Evolutionary conservation across 192 early-diverging fungal genomes (phyloP).

Genomic region (Coemansia sp.): DNA sequence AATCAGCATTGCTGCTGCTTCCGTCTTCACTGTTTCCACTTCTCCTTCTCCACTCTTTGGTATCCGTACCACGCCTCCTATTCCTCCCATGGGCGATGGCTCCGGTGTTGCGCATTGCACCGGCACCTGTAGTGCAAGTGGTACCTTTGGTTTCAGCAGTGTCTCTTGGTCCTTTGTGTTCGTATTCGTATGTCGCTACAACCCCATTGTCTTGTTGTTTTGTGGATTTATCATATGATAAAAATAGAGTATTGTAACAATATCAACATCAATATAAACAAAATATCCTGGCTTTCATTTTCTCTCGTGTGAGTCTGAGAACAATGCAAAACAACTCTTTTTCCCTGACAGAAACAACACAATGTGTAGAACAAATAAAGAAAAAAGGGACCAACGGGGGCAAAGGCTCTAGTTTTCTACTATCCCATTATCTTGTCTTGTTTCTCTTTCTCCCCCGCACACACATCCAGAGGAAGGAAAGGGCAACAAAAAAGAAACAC

Average conservation of each 20-base stretch:
- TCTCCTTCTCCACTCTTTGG: not conserved
- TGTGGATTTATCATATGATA: no score
- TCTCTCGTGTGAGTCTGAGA: not conserved
- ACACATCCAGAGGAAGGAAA: not conserved
- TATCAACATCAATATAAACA: no score
- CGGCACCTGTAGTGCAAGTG: not conserved
- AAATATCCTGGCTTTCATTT: no score
- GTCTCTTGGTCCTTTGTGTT: not conserved
- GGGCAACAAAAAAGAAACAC: not conserved
- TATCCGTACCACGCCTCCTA: not conserved
- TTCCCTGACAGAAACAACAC: no score
- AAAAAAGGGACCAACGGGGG: no score
- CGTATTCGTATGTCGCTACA: no score
- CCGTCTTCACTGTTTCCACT: not conserved
- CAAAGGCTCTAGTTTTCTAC: no score
- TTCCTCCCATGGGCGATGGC: conserved; percentile 11
- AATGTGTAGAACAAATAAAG: no score
- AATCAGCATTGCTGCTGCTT: conserved; percentile 10
- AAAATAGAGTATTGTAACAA: no score
- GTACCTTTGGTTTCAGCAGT: not conserved
- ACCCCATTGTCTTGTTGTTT: no score
- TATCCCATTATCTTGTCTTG: not conserved
- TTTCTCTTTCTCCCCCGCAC: not conserved
- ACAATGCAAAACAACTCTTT: not conserved
- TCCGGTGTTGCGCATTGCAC: conserved; percentile 16